Percentiles rank a stretch among this genome's conserved stretches.
phyloP scores from a whole-genome alignment of 2,329 filamentous ascomycete genomes.

The Colletotrichum musicola region DNA sequence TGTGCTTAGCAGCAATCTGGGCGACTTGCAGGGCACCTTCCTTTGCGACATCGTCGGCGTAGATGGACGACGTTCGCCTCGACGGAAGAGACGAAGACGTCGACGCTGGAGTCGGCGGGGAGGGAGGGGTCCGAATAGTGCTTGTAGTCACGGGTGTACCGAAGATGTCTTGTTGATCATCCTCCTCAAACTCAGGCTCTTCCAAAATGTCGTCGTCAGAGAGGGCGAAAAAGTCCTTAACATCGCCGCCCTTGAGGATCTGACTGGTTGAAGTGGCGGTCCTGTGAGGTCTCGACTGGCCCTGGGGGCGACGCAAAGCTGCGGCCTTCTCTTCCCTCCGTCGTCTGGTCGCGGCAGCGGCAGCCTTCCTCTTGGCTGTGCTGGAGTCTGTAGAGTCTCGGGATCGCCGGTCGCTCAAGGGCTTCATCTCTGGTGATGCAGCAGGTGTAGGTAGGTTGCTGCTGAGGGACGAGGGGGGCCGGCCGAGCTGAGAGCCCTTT shows the following conservation, averaged over 20 bases:
- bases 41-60: constrained; percentile 38
- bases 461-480: constrained; percentile 34
- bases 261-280: constrained; percentile 37
- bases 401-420: constrained; percentile 44
- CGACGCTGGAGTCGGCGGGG: constrained; percentile 34
- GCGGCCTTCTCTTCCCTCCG: constrained; percentile 38
- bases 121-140: constrained; percentile 9
- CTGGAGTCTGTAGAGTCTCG: constrained; percentile 38
- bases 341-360: constrained; percentile 28
- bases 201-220: constrained; percentile 72
- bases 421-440: constrained; percentile 50
- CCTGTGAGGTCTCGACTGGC: constrained; percentile 45
- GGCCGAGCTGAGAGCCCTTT: constrained; percentile 25
- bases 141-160: constrained; percentile 14
- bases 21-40: constrained; percentile 56
- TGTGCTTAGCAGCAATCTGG: constrained; percentile 66
- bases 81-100: constrained; percentile 16
- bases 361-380: constrained; percentile 31
- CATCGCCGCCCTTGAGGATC: constrained; percentile 45
- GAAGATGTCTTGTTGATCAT: background rate
- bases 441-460: constrained; percentile 48
- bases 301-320: constrained; percentile 44
- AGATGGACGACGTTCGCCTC: constrained; percentile 30
- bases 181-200: constrained; percentile 38
- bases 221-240: constrained; percentile 38